Conservation (phyloP, 1,284 basidiomycete species). For the Apiotrichum porosum region DNA sequence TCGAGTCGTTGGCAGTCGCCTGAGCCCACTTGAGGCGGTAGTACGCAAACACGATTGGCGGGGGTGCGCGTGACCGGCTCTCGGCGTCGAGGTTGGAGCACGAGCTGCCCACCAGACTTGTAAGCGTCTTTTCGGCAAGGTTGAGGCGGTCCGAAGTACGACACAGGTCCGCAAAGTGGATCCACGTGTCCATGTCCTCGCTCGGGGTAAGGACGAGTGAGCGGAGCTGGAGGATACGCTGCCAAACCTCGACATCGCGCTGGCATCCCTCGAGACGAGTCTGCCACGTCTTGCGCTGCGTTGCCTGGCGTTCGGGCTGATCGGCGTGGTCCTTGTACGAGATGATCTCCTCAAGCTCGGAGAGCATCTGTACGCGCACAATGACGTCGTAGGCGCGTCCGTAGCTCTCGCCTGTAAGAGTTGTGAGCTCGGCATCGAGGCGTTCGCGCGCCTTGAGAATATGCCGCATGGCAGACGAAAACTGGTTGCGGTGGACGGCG, state of each 20-base stretch:
- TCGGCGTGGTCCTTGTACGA: conserved; percentile 91
- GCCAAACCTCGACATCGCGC: conserved; percentile 98
- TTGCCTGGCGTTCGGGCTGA: conserved; percentile 82
- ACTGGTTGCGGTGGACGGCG: conserved; percentile 93
- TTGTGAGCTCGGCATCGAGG: conserved; percentile 85
- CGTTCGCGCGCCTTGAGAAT: conserved; percentile 94
- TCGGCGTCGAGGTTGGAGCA: conserved; percentile 40
- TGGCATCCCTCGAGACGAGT: conserved; percentile 91
- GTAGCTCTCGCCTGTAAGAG: conserved; percentile 92
- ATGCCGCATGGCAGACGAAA: conserved; percentile 80
- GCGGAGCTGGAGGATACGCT: conserved; percentile 92
- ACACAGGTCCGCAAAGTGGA: conserved; percentile 83
- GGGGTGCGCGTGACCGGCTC: conserved; percentile 71
- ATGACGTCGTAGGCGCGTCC: conserved; percentile 93
- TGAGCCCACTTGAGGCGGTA: conserved; percentile 96
- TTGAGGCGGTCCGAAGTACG: conserved; percentile 79
- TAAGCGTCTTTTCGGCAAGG: conserved; percentile 94
- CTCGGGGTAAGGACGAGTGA: conserved; percentile 89
- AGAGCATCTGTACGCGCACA: conserved; percentile 97
- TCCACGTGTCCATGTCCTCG: conserved; percentile 97
- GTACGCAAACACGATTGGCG: conserved; percentile 94
- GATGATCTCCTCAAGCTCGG: conserved; percentile 97
- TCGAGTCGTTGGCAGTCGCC: conserved; percentile 48
- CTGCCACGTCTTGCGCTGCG: conserved; percentile 91
- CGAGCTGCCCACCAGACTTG: conserved; percentile 71